Base-by-base conservation (phyloP, 805 yeast genomes). In the Kodamaea restingae region DNA sequence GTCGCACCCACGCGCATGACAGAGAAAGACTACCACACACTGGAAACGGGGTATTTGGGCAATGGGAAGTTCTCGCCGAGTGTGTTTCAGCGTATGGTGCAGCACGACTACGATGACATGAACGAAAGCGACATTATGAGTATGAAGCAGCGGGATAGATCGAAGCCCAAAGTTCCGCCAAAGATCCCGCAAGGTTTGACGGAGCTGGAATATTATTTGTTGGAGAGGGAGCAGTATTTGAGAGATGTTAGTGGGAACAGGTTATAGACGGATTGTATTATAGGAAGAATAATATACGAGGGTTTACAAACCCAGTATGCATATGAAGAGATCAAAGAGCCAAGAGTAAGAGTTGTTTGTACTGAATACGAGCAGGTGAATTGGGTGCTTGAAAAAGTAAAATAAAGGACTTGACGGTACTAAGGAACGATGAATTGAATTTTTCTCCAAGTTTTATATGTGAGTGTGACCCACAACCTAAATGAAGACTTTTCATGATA, bases 101-200 rank as follows among this genome's bases (percentile, higher is more conserved):
- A 30, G 12, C 41, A 28, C 11, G 45, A 42, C 21, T 34, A 36
- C 26, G 40, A 35, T 12, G 46, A 40, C 18, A 28, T 34, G 38
- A 33, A 33, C 15, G 38, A 25, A 4, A 39, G 38, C 18, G 42
- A 39, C 20, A 31, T 39, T 4, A 24, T 39, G 38, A 34, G 35
- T 24, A 32, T 17, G 31, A 29, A 21, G 38, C 41, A 22, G 25
- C 40, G 55, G 11, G 52, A 38, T 32, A 58, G 50, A 27, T 49
- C 52, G 38, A 68, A 67, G 43, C 73, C 73, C 2, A 46, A 50
- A 12, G 70, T 69, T 7, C 74, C 74, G 2, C 73, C 74, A 1
- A 69, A 69, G 46, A 60, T 67, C 15, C 74, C 74, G 1, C 48
- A 52, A 31, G 74, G 74, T 3, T 45, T 69, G 29, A 55, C 66